Conservation (phyloP, 371 early-diverging fungal genomes). For the Mortierella sp. region DNA sequence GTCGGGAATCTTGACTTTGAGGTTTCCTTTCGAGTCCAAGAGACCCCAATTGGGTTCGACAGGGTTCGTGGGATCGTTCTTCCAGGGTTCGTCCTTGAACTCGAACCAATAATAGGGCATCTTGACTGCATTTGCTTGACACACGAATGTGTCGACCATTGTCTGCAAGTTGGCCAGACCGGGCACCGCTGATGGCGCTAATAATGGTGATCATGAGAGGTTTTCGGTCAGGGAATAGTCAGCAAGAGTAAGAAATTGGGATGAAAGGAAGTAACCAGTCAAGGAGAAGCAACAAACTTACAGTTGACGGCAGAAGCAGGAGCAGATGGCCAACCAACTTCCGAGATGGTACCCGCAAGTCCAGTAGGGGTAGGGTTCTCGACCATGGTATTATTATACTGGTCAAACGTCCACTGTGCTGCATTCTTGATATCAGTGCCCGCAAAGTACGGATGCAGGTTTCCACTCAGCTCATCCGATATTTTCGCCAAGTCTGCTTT, state of each 20-base stretch:
- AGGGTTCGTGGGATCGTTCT: slow-evolving; percentile 62
- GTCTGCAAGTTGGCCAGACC: slow-evolving; percentile 67
- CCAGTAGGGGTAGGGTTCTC: slow-evolving; percentile 28
- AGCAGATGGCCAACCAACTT: slow-evolving; percentile 78
- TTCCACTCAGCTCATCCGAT: slow-evolving; percentile 61
- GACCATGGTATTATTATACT: slow-evolving; percentile 28
- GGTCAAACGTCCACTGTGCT: slow-evolving; percentile 53
- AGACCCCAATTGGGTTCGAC: slow-evolving; percentile 74
- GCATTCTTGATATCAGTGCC: slow-evolving; percentile 52
- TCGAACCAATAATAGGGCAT: slow-evolving; percentile 71
- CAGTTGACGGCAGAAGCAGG: slow-evolving; percentile 25
- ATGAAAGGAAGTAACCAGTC: background rate
- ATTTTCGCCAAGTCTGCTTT: slow-evolving; percentile 57
- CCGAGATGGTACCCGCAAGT: slow-evolving; percentile 68
- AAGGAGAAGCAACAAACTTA: background rate
- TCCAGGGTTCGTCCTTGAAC: slow-evolving; percentile 77
- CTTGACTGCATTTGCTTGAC: slow-evolving; percentile 62
- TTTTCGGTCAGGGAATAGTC: background rate
- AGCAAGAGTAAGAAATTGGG: background rate
- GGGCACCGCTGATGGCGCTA: slow-evolving; percentile 62
- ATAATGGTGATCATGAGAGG: slow-evolving; percentile 24
- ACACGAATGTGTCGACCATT: slow-evolving; percentile 64
- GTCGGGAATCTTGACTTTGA: slow-evolving; percentile 51
- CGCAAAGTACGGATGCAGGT: slow-evolving; percentile 71
- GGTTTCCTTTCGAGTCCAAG: slow-evolving; percentile 58